Evolutionary conservation across 2,329 filamentous ascomycete genomes (phyloP), one percentile per base, ranked within the genome.

Genomic region (Paraphaeosphaeria sporulosa): DNA sequence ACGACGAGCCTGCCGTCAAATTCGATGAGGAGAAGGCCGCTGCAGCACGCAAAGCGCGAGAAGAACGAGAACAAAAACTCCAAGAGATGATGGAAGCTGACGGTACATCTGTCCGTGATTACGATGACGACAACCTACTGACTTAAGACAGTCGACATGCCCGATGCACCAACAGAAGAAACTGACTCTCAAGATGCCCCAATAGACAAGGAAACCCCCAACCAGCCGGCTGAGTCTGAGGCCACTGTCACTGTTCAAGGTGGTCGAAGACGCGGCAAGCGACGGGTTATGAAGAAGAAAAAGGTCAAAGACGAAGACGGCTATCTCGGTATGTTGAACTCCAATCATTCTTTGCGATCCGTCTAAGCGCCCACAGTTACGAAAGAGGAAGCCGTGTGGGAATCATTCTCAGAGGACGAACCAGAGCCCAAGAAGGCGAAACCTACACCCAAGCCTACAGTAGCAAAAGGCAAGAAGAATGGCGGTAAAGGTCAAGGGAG

Each of bases 341-440:
- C 4, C 19, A 51, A 34, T 36, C 15, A 5, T 21, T 19, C 17
- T 23, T 40, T 13, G 27, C 8, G 21, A 27, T 15, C 21, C 4
- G 34, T 44, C 70, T 73, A 55, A 74, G 49, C 19, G 2, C 19
- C 10, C n/a, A 27, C 38, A 95, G 94, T 97, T 34, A 97, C 93
- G 1, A 90, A 90, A 66, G 91, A 96, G 78, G 93, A 96, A 72
- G 80, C 86, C 0, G 90, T 85, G 0, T 97, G 94, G 94, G 94
- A 97, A 76, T 94, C 91, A 0, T 97, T 96, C 80, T 96, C 93
- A 0, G 94, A 97, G 75, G 93, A 96, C 64, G 93, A 97, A 66
- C 86, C 89, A 23, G 83, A 83, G 34, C 77, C 81, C 9, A 83
- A 85, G 73, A 88, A 87, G 71, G 71, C 81, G 7, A 89, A 87